Evolutionary conservation across 2,329 filamentous ascomycete species (phyloP).

Genomic region (Helotiales sp.): DNA sequence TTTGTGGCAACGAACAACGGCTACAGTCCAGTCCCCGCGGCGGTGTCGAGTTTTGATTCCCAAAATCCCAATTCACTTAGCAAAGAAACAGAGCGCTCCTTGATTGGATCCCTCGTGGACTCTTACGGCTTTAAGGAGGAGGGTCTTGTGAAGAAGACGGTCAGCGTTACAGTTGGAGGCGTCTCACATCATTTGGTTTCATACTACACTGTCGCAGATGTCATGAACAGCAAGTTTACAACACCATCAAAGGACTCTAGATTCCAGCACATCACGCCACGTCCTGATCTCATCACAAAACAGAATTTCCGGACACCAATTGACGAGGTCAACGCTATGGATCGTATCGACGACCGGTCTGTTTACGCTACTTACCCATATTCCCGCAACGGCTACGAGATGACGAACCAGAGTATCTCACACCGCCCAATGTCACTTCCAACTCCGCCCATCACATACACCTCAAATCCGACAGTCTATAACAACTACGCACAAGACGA

Average conservation of each 20-base stretch:
- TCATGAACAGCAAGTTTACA: constrained; percentile 60
- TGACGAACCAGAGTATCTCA: constrained; percentile 41
- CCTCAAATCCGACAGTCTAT: constrained; percentile 27
- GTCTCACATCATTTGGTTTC: constrained; percentile 85
- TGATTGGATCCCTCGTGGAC: constrained; percentile 86
- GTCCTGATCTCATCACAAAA: constrained; percentile 61
- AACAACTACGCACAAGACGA: constrained; percentile 38
- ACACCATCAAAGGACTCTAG: constrained; percentile 61
- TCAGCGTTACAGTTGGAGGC: constrained; percentile 76
- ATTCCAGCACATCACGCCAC: constrained; percentile 57
- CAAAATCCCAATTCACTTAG: constrained; percentile 33
- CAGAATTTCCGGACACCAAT: constrained; percentile 71
- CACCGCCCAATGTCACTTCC: constrained; percentile 39
- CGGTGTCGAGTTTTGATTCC: constrained; percentile 29
- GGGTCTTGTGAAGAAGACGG: constrained; percentile 90
- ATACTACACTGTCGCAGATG: constrained; percentile 85
- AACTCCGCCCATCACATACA: constrained; percentile 37
- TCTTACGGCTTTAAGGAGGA: constrained; percentile 85
- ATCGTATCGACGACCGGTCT: constrained; percentile 39
- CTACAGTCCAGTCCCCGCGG: constrained; percentile 23
- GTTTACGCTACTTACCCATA: constrained; percentile 36
- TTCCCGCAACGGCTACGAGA: constrained; percentile 37
- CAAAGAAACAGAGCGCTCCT: constrained; percentile 41
- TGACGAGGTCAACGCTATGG: constrained; percentile 58
- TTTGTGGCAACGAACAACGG: constrained; percentile 27